These are phyloP conservation scores for Monosporascus sp. DNA, from an alignment of 2,329 filamentous ascomycete species.

Conservation along the genomic window DNA sequence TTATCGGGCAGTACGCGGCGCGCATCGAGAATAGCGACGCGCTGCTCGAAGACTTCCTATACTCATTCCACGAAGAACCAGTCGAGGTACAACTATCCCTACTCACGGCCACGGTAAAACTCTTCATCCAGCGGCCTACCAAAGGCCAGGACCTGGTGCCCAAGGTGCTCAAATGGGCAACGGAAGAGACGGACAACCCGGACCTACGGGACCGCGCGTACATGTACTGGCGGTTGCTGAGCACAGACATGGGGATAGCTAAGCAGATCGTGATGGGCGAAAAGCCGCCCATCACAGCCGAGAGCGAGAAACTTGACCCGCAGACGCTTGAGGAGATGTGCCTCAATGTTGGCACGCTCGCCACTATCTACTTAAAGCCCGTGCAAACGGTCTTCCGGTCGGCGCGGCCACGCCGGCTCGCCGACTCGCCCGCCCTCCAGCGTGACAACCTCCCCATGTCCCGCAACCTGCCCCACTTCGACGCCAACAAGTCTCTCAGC, in stretches of 20 bases:
- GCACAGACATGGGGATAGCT: constrained; percentile 82
- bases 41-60: constrained; percentile 89
- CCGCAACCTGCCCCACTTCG: constrained; percentile 41
- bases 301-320: constrained; percentile 89
- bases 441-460: constrained; percentile 59
- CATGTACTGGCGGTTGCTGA: constrained; percentile 98
- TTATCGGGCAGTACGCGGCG: constrained; percentile 96
- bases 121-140: constrained; percentile 95
- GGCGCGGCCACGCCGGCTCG: constrained; percentile 72
- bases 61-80: constrained; percentile 88
- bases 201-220: constrained; percentile 93
- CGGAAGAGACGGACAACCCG: constrained; percentile 98
- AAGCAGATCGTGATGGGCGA: constrained; percentile 93
- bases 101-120: constrained; percentile 91
- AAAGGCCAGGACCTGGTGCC: constrained; percentile 92
- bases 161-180: constrained; percentile 95
- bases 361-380: constrained; percentile 95
- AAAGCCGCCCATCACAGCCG: constrained; percentile 92
- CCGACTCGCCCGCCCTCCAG: constrained; percentile 82
- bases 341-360: constrained; percentile 89
- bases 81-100: constrained; percentile 93
- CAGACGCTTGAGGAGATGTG: constrained; percentile 94
- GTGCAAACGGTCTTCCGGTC: constrained; percentile 95
- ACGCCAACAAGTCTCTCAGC: constrained; percentile 56
- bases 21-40: constrained; percentile 96